Percentiles rank a stretch among this genome's conserved stretches.
Conservation (phyloP, 176 grass and related monocot species). For the Metroxylon sagu region DNA sequence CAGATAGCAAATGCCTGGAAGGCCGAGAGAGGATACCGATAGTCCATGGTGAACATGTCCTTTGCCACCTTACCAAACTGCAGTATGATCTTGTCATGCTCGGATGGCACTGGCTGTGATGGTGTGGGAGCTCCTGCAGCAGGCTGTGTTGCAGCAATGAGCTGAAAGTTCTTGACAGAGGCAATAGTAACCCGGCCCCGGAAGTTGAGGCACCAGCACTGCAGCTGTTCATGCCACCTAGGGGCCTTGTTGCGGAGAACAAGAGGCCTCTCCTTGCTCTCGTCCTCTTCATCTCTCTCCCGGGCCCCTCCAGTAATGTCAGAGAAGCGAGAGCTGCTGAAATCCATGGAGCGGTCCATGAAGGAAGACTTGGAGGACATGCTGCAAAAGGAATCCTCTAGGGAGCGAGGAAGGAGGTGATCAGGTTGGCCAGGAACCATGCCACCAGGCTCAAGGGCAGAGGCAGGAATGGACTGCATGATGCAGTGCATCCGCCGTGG, state of each 20-base stretch:
- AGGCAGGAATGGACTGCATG: constrained; percentile 69
- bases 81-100: constrained; percentile 53
- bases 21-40: constrained; percentile 67
- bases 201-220: constrained; percentile 95
- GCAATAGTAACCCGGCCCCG: constrained; percentile 68
- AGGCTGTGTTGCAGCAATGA: constrained; percentile 34
- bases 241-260: constrained; percentile 69
- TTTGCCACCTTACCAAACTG: constrained; percentile 81
- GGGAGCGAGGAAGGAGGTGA: constrained; percentile 29
- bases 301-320: constrained; percentile 27
- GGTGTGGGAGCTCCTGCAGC: constrained; percentile 6
- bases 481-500: constrained; percentile 77
- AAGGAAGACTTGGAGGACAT: constrained; percentile 29
- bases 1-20: constrained; percentile 91
- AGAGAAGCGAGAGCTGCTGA: constrained; percentile 54
- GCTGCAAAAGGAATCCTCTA: constrained; percentile 73
- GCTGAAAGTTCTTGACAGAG: constrained; percentile 83
- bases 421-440: constrained; percentile 51
- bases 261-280: constrained; percentile 39
- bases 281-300: constrained; percentile 1
- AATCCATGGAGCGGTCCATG: constrained; percentile 36
- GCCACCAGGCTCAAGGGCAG: constrained; percentile 44
- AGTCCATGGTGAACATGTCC: constrained; percentile 84
- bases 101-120: constrained; percentile 17
- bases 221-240: constrained; percentile 76